Conservation (phyloP, 169 alveolate species). For the Plasmodium reichenowi region DNA sequence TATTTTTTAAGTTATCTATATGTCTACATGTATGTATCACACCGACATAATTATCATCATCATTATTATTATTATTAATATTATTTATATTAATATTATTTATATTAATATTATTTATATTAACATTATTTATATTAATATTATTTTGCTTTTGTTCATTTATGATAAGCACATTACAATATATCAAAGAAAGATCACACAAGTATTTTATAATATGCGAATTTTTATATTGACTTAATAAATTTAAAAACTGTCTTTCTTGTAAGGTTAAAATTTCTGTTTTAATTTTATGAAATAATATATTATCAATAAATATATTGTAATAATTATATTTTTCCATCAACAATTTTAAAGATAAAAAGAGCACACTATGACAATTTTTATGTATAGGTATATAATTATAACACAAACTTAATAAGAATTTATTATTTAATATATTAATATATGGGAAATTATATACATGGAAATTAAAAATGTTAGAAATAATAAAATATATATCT, state of each 20-base stretch:
- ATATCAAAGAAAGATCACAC: slow-evolving; percentile 69
- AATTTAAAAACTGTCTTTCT: slow-evolving; percentile 8
- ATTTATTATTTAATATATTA: slow-evolving; percentile 33
- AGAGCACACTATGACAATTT: slow-evolving; percentile 15
- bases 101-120: neutral
- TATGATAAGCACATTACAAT: slow-evolving; percentile 7
- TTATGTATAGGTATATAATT: slow-evolving; percentile 60
- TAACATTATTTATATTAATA: neutral
- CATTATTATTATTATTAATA: neutral
- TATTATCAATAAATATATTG: slow-evolving; percentile 37
- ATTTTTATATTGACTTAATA: slow-evolving; percentile 25
- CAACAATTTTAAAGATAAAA: slow-evolving; percentile 51
- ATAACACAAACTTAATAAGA: slow-evolving; percentile 34
- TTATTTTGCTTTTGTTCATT: no score
- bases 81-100: neutral
- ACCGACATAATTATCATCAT: neutral
- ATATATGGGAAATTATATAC: slow-evolving; percentile 22
- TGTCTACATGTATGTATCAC: neutral
- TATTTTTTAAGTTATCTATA: neutral
- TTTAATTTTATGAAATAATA: slow-evolving; percentile 34
- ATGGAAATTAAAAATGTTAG: slow-evolving; percentile 31
- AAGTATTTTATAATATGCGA: slow-evolving; percentile 26
- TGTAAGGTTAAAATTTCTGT: slow-evolving; percentile 26
- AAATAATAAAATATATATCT: slow-evolving; percentile 32
- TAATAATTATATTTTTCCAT: slow-evolving; percentile 38